A percentile compares a stretch with the other conserved stretches of the same genome.
phyloP scores from a whole-genome alignment of 2,329 filamentous ascomycete genomes.

The Tolypocladium cylindrosporum region DNA sequence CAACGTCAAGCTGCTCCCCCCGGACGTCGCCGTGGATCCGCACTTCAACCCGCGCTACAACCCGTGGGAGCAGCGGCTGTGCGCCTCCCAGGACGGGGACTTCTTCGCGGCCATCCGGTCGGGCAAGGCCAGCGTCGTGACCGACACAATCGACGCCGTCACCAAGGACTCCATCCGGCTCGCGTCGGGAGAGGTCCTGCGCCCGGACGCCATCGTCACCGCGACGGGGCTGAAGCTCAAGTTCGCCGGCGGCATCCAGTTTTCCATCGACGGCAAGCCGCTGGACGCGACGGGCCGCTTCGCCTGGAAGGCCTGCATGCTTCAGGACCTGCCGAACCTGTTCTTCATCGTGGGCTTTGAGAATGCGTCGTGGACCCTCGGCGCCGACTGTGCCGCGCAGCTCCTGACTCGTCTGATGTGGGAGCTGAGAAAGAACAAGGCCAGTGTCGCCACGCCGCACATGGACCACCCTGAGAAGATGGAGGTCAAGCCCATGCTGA shows the following conservation, averaged over 20 bases:
- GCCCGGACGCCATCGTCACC: slow-evolving; percentile 53
- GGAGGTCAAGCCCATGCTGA: slow-evolving; percentile 27
- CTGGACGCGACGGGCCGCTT: slow-evolving; percentile 34
- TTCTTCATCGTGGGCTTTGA: slow-evolving; percentile 50
- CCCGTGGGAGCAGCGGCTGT: slow-evolving; percentile 61
- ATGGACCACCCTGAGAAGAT: slow-evolving; percentile 23
- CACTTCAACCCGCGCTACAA: slow-evolving; percentile 46
- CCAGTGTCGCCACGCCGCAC: slow-evolving; percentile 32
- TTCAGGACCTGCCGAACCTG: slow-evolving; percentile 52
- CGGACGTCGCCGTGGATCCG: slow-evolving; percentile 34
- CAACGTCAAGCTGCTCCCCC: slow-evolving; percentile 36
- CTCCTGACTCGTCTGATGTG: slow-evolving; percentile 40
- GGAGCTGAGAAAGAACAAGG: slow-evolving; percentile 33
- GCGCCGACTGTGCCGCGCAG: slow-evolving; percentile 41
- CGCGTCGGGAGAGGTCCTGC: slow-evolving; percentile 29
- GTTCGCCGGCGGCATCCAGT: slow-evolving; percentile 40
- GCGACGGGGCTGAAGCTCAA: slow-evolving; percentile 52
- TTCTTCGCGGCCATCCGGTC: slow-evolving; percentile 30
- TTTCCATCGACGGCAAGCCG: slow-evolving; percentile 39
- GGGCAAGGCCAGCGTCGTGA: slow-evolving; percentile 30
- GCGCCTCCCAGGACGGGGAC: slow-evolving; percentile 39
- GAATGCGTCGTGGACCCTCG: slow-evolving; percentile 52
- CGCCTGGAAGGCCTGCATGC: slow-evolving; percentile 51
- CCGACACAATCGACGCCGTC: slow-evolving; percentile 34
- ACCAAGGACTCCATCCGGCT: slow-evolving; percentile 33